Evolutionary conservation across 495 filamentous ascomycete genomes (phyloP).

Genomic region (Trichoderma orchidacearum): DNA sequence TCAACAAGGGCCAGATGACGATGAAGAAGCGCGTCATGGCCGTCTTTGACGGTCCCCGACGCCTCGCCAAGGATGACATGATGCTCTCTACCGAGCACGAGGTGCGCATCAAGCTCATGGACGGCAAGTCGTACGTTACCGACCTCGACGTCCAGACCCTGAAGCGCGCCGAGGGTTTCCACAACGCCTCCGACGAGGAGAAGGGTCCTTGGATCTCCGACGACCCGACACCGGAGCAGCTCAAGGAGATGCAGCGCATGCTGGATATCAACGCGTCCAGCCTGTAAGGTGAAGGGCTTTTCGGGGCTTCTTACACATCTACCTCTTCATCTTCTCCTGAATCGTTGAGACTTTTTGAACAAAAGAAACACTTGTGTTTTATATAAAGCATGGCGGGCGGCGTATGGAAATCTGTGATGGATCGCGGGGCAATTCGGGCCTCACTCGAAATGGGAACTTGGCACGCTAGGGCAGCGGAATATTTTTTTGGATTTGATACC

Average conservation of each 20-base stretch:
- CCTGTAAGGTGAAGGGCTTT: too few relatives aligned
- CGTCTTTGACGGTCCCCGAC: conserved; percentile 78
- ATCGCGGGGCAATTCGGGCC: not conserved
- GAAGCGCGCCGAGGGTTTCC: conserved; percentile 72
- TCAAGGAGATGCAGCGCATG: conserved; percentile 27
- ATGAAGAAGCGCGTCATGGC: conserved; percentile 94
- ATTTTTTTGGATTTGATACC: not conserved
- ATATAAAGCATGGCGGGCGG: not conserved
- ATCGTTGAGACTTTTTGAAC: not conserved
- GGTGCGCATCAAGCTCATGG: conserved; percentile 66
- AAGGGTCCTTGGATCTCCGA: conserved; percentile 63
- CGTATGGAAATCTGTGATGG: not conserved
- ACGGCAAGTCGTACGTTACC: conserved; percentile 68
- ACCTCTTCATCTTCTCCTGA: not conserved
- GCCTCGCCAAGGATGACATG: conserved; percentile 98
- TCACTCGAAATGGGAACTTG: not conserved
- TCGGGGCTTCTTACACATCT: not conserved
- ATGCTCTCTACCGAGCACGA: conserved; percentile 94
- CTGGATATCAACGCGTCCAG: conserved; percentile 4
- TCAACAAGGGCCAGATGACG: conserved; percentile 78
- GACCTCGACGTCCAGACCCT: conserved; percentile 89
- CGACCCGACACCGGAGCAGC: conserved; percentile 33
- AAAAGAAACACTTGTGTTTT: not conserved
- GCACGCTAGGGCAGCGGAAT: not conserved
- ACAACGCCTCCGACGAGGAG: conserved; percentile 63